These are phyloP conservation scores for Teratosphaeria gauchensis DNA, from an alignment of 2,329 filamentous ascomycete genomes.

Conservation along the genomic window DNA sequence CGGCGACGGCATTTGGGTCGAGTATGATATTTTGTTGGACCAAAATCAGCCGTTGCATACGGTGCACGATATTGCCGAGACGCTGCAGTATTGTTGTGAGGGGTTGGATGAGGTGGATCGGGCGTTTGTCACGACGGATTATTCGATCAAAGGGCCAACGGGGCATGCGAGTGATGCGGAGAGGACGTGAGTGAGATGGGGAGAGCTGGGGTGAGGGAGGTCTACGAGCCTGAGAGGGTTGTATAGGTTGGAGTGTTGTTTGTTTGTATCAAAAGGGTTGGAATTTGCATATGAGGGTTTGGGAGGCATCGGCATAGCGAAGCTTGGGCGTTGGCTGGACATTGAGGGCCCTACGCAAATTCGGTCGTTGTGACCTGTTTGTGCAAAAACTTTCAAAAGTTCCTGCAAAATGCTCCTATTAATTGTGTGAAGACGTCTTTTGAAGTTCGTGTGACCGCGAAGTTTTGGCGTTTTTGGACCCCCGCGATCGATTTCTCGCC, in stretches of 20 bases:
- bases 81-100: constrained; percentile 53
- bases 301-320: neutral
- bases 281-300: neutral
- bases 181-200: constrained; percentile 1
- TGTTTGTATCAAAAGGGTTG: neutral
- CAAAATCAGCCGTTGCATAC: constrained; percentile 43
- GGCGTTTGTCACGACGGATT: constrained; percentile 44
- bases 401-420: too few species aligned
- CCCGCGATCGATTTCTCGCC: too few species aligned
- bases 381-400: too few species aligned
- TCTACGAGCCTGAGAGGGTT: neutral
- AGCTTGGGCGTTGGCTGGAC: neutral
- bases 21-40: constrained; percentile 51
- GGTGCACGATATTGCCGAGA: constrained; percentile 53
- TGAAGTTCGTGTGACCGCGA: too few species aligned
- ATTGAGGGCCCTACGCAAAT: neutral
- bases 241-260: neutral
- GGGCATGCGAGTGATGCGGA: constrained; percentile 30
- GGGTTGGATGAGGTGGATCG: constrained; percentile 44
- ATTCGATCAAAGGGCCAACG: constrained; percentile 31
- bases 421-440: too few species aligned
- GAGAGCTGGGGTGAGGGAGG: too few species aligned
- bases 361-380: neutral
- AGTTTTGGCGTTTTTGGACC: too few species aligned
- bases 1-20: constrained; percentile 54